Evolutionary conservation across 495 filamentous ascomycete genomes (phyloP).

Genomic region (Articulospora tetracladia): DNA sequence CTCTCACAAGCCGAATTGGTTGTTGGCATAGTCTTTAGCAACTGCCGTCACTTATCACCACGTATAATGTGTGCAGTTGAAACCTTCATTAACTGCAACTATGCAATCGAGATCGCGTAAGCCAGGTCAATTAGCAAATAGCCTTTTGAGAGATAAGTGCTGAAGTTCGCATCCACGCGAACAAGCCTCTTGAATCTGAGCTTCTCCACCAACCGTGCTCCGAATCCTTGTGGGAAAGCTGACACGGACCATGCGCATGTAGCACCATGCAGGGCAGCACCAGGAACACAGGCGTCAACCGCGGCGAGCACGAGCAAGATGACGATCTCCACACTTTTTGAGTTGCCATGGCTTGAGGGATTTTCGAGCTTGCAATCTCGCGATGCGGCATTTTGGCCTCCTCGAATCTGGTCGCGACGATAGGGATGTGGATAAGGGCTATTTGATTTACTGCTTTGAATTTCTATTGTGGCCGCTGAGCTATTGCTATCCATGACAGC

Average conservation of each 20-base stretch:
- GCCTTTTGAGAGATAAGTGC: no score
- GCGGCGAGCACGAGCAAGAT: neutral
- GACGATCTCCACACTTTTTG: constrained; percentile 1
- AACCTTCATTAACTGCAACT: no score
- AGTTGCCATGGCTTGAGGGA: constrained; percentile 9
- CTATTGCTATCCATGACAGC: neutral
- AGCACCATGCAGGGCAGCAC: neutral
- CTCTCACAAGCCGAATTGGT: neutral
- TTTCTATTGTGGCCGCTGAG: neutral
- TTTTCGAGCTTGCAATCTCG: constrained; percentile 12
- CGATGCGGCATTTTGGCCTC: constrained; percentile 25
- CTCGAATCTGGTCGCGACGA: constrained; percentile 25
- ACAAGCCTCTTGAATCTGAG: no score
- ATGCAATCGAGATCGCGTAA: no score
- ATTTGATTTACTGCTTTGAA: neutral
- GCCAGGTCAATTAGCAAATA: no score
- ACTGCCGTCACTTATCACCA: no score
- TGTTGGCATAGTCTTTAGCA: neutral
- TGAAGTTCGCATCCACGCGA: no score
- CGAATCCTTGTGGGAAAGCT: neutral
- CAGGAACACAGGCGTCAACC: neutral
- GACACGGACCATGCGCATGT: no score
- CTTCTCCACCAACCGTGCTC: no score
- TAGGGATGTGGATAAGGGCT: constrained; percentile 6
- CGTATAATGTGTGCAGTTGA: no score